Evolutionary conservation across 2,329 filamentous ascomycete genomes (phyloP), one percentile per base, ranked within the genome.

Genomic region (Calonectria ilicicola): DNA sequence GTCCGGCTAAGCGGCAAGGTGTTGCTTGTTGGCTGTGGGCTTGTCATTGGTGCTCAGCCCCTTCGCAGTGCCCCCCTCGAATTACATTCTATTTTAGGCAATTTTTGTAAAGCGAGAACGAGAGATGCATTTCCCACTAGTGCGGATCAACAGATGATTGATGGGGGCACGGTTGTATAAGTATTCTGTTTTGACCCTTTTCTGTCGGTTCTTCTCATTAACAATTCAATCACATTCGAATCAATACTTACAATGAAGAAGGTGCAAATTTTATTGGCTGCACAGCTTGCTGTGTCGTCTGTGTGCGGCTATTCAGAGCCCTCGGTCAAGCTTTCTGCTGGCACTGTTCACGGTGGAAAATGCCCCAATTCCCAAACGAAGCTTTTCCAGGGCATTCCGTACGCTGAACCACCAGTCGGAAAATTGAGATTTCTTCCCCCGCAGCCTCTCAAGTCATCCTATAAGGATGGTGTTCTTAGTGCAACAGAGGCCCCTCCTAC

Each of bases 351-450:
- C 38, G 67, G 67, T 10, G 67, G 67, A 3, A 63, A 53, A 38
- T 69, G 67, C 38, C 8, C 67, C 7, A 38, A 63, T 35, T 44
- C 44, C 6, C 21, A 35, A 19, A 66, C 56, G 5, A 67, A 56
- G 27, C 47, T 73, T 2, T 77, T 75, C 27, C 71, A 74, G 26
- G 74, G 76, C 51, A 75, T 76, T 40, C 75, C 76, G 1, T 78
- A 72, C 65, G 75, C 75, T 27, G n/a, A 78, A 38, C 75, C 76
- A 12, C 75, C 75, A 12, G 29, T 72, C 2, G 70, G 69, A 29
- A 56, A 64, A 8, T 19, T 73, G 26, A 56, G 76, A 14, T 78
- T 78, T 46, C 72, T 72, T 66, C 67, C 76, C 0, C 74, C 75
- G 0, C 15, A 75, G 53, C 32, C 67, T 1, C 51, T 72, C n/a